Evolutionary conservation across 2,329 filamentous ascomycete genomes (phyloP).

Genomic region (Lecanicillium sp.): DNA sequence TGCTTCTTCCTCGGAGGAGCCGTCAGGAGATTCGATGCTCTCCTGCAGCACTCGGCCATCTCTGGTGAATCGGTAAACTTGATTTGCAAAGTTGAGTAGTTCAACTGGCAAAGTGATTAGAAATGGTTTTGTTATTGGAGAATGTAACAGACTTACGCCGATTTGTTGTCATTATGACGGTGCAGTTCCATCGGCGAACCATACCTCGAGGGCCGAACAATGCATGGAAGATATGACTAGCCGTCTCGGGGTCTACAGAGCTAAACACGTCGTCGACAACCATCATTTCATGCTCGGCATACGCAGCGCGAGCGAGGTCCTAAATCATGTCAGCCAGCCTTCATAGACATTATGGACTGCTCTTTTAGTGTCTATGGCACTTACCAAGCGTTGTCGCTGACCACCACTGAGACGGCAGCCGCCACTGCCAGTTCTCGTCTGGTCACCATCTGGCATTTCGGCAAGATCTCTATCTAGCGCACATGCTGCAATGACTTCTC

Average conservation of each 20-base stretch:
- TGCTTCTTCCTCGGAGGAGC: neutral
- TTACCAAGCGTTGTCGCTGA: constrained; percentile 3
- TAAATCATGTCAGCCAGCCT: neutral
- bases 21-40: neutral
- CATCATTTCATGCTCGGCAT: neutral
- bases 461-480: neutral
- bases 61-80: neutral
- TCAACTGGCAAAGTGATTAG: neutral
- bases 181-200: neutral
- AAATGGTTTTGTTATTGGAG: neutral
- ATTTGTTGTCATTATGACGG: constrained; percentile 3
- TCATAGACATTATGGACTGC: too few species aligned
- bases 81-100: neutral
- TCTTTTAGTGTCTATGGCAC: neutral
- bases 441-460: neutral
- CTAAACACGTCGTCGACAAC: constrained; percentile 5
- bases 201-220: neutral
- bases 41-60: neutral
- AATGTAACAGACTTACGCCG: neutral
- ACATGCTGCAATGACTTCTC: neutral
- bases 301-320: neutral
- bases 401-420: constrained; percentile 6
- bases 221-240: neutral
- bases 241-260: constrained; percentile 2
- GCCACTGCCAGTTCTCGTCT: neutral